Evolutionary conservation across 2,329 filamentous ascomycete genomes (phyloP), one percentile per base, ranked within the genome.

Genomic region (Aspergillus uvarum): DNA sequence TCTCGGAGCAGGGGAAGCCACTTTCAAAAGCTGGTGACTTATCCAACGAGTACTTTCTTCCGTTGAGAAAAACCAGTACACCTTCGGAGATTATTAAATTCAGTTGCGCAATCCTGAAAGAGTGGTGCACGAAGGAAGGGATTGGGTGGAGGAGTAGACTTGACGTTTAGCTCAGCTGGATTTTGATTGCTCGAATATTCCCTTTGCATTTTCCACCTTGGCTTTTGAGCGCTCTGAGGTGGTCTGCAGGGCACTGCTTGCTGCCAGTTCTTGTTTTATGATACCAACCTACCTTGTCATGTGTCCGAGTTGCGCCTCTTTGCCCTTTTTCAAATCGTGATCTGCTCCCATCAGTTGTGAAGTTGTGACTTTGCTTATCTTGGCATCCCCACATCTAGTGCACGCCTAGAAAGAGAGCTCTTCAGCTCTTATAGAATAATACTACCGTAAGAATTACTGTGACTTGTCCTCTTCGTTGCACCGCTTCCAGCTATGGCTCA

Each of bases 61-160:
- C 81, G 0, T 64, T 83, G 32, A 76, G 77, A 16, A 73, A 74
- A 6, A 76, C 74, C 53, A 78, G 74, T 14, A 75, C 72, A 2
- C 74, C 76, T 11, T 70, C 79, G 21, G 80, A 83, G 62, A 77
- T 77, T 10, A 76, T 80, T 10, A 72, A 76, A 4, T 81, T 81
- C 64, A 77, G 76, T 8, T 72, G 73, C 63, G 69, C 70, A n/a
- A 70, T 82, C 47, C 64, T 84, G 60, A 72, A 71, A 19, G 78
- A 81, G 60, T 83, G 79, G 77, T 77, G 77, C 51, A 68, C 70
- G 55, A 79, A 75, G 57, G 78, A 83, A 69, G 74, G 72, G 14
- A 69, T 82, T 16, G 72, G 77, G 10, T 82, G 77, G 79, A 72
- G 73, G 59, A 73, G 74, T 49, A 74, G 73, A 50, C 69, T 80